Evolutionary conservation across 2,329 filamentous ascomycete species (phyloP), one percentile per base, ranked within the genome.

Genomic region (Talaromyces sp.): DNA sequence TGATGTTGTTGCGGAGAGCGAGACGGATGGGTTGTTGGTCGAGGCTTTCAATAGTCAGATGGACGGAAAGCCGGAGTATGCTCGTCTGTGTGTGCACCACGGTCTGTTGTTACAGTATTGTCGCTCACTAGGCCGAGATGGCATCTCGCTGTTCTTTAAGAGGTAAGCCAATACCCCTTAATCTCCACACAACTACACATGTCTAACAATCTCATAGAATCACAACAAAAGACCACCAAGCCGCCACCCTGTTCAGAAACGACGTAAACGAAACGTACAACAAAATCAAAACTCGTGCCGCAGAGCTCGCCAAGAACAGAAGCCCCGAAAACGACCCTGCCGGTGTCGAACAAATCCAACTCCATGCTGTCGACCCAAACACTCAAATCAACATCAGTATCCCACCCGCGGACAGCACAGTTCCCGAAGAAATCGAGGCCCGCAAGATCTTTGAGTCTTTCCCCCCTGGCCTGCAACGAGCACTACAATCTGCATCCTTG

Each of bases 41-140:
- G 87, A 97, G 78, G 95, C 93, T 0, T 98, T 99, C 79, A 93
- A 97, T 75, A 88, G 89, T 0, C 90, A 94, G 68, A 85, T 96
- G 66, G 88, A 92, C 68, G 86, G 87, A 64, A 87, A 91, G 69
- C 87, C 90, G 63, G 89, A 91, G n/a, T 87, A 90, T 70, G 88
- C 92, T 3, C 87, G 89, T 57, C 91, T 94, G 76, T 97, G 89
- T 78, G 93, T 99, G 24, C 95, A 99, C 78, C 93, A 98, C 76
- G 94, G 90, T 3, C 83, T 98, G 16, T 83, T 99, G 13, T 81
- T 99, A 47, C 95, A 99, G 77, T 99, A 99, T 82, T 99, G 95
- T 80, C 88, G 94, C 10, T 90, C 92, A 48, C 84, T 99, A 7
- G 93, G 94, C 67, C 88, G 87, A 69, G 92, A 98, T 72, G 94